Conservation (phyloP, 2,329 filamentous ascomycete genomes). For the Fusarium sterilihyphosum region DNA sequence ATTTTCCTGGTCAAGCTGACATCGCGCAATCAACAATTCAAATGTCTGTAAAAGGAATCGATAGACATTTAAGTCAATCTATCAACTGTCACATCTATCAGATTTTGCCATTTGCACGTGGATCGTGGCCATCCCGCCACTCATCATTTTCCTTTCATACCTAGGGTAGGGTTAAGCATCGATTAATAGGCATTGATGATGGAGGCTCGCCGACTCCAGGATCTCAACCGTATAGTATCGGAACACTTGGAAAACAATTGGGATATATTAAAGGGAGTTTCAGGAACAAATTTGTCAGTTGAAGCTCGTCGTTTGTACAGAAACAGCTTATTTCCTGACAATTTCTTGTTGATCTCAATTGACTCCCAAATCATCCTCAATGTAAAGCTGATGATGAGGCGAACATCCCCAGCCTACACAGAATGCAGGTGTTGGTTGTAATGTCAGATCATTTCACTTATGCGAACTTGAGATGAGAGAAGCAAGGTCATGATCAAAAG, state of each 20-base stretch:
- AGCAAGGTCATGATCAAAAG: not conserved
- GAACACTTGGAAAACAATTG: no score
- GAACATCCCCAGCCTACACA: no score
- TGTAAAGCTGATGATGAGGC: not conserved
- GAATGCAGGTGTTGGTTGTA: no score
- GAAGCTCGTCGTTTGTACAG: fast-evolving
- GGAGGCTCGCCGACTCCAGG: not conserved
- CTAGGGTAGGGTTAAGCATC: not conserved
- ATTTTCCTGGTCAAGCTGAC: not conserved
- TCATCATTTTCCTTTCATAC: not conserved
- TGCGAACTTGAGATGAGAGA: fast-evolving
- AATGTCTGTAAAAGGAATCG: no score
- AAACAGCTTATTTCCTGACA: no score
- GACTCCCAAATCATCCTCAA: not conserved
- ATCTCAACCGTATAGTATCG: not conserved
- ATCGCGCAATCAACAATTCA: not conserved
- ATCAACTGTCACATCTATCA: fast-evolving
- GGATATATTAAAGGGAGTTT: fast-evolving
- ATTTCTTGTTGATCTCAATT: not conserved
- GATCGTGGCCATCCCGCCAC: not conserved
- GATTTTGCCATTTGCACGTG: not conserved
- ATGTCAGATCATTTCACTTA: not conserved
- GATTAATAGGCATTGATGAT: not conserved
- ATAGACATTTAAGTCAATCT: not conserved
- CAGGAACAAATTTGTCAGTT: no score